Evolutionary conservation across 2,329 filamentous ascomycete genomes (phyloP), one percentile per base, ranked within the genome.

Genomic region (Aspergillus fischeri): DNA sequence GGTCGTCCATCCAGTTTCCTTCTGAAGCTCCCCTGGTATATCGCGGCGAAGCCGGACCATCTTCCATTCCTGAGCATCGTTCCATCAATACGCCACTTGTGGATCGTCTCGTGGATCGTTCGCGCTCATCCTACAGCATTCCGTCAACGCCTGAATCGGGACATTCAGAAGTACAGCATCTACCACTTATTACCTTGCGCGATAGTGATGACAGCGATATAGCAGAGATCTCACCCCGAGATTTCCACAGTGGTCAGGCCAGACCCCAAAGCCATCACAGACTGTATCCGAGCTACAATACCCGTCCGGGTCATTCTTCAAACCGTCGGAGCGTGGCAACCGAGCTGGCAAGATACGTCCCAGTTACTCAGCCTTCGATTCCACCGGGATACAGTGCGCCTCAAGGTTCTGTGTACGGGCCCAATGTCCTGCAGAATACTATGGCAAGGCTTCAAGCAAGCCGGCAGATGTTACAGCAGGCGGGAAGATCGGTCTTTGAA

Each of bases 201-300:
- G 64, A 68, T 51, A 65, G 61, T 49, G 66, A 67, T 54, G 67
- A 74, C 52, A 71, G 70, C 55, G 72, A 74, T 57, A 28, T 75
- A n/a, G 59, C 68, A 49, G 73, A 74, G 53, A 72, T 73, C 25
- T 56, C 66, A 1, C 51, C 61, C 6, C 17, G 32, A 17, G 60
- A 67, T 52, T 71, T 70, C 20, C 49, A 54, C 21, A 54, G 52
- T 28, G 51, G 52, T 24, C 32, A 35, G 28, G n/a, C 28, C 14
- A 3, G 14, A 49, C 28, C 21, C 29, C 32, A 38, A 28, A 17
- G 38, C 38, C 17, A 29, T 53, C 51, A 8, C 32, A 20, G 29
- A 8, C 28, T 24, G 14, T 35, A 41, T 27, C 52, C 52, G 35
- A 20, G 24, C 44, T 44, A 21, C 7, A 35, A 49, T 53, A 14